Evolutionary conservation across 2,329 filamentous ascomycete species (phyloP).

Genomic region (Penicillium verrucosum): DNA sequence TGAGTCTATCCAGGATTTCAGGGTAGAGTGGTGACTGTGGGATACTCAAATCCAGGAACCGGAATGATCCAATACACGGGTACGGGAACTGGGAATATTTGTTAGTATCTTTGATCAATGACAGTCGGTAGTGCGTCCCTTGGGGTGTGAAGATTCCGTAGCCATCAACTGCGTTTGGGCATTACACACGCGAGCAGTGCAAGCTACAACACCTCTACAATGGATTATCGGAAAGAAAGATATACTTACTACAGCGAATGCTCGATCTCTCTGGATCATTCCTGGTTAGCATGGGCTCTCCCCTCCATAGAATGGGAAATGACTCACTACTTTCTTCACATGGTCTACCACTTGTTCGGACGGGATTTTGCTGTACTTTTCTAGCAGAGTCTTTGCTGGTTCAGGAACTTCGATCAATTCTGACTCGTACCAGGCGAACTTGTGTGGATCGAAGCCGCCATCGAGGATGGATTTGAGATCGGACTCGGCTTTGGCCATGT

Average conservation of each 20-base stretch:
- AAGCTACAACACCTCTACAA: background rate
- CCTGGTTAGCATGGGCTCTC: background rate
- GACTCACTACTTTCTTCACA: constrained; percentile 19
- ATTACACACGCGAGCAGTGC: background rate
- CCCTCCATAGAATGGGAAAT: background rate
- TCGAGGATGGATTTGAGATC: constrained; percentile 12
- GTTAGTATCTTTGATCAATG: background rate
- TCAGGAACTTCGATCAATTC: constrained; percentile 14
- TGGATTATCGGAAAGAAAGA: background rate
- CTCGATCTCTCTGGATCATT: constrained; percentile 17
- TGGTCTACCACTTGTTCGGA: constrained; percentile 14
- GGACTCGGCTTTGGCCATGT: constrained; percentile 15
- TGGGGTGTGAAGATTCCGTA: background rate
- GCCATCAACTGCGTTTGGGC: background rate
- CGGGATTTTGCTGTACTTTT: constrained; percentile 19
- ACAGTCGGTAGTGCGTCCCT: no score
- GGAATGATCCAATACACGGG: constrained; percentile 23
- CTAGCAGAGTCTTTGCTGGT: constrained; percentile 17
- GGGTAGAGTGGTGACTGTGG: constrained; percentile 18
- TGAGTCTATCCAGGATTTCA: constrained; percentile 20
- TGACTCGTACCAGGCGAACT: constrained; percentile 19
- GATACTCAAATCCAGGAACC: constrained; percentile 24
- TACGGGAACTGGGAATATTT: constrained; percentile 19
- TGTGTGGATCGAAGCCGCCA: constrained; percentile 7
- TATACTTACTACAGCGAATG: constrained; percentile 17